These are phyloP conservation scores for Lepidopterella palustris DNA, from an alignment of 495 filamentous ascomycete species.

Conservation along the genomic window DNA sequence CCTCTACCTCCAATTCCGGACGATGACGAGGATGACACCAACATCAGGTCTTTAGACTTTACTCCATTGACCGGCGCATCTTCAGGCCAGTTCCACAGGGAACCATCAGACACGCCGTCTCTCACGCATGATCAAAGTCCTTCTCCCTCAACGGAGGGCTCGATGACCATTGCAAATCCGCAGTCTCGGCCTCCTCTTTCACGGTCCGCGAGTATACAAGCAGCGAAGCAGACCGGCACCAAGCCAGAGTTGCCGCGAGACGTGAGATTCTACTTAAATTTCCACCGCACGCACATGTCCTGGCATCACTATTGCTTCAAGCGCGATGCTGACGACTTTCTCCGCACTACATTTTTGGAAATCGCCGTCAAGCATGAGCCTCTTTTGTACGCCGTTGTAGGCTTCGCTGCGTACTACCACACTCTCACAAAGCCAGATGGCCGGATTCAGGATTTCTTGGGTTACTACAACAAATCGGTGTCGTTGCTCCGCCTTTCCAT, in stretches of 20 bases:
- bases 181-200: conserved; percentile 10
- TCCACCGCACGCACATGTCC: conserved; percentile 66
- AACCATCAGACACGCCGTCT: conserved; percentile 31
- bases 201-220: conserved; percentile 13
- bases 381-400: conserved; percentile 81
- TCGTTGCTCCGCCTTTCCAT: conserved; percentile 66
- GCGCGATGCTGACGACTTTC: conserved; percentile 59
- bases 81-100: conserved; percentile 23
- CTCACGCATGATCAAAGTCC: conserved; percentile 30
- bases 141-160: conserved; percentile 33
- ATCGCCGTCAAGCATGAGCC: conserved; percentile 73
- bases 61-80: conserved; percentile 31
- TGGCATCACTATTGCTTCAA: conserved; percentile 77
- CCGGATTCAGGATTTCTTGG: conserved; percentile 72
- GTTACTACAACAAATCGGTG: conserved; percentile 85
- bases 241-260: conserved; percentile 40
- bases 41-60: conserved; percentile 24
- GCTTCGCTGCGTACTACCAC: conserved; percentile 83
- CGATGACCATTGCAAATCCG: conserved; percentile 6
- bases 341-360: conserved; percentile 62
- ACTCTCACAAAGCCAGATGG: conserved; percentile 61
- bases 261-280: conserved; percentile 70
- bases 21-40: conserved; percentile 52
- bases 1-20: conserved; percentile 59
- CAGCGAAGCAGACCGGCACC: conserved; percentile 17